Evolutionary conservation across 78 protist genomes (phyloP), one percentile per base, ranked within the genome.

Genomic region (slime mould (Dictyostelium discoideum)): DNA sequence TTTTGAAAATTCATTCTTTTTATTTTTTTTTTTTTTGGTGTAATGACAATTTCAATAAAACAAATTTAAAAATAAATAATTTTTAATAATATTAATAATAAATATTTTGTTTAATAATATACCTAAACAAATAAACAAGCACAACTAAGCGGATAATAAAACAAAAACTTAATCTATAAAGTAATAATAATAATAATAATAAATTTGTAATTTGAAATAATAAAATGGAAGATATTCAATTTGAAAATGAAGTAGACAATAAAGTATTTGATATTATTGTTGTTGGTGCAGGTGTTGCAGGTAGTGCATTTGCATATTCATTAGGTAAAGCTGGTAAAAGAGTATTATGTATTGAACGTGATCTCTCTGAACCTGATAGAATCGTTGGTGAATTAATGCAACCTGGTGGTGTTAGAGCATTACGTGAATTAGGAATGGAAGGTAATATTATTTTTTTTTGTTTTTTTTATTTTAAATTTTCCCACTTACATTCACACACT

Each of bases 331-430:
- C 95, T 11, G 98, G 98, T 42, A 78, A 96, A 26, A 42, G 57
- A 29, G 98, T 97, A 14, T 37, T 85, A 14, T 69, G 92, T 42
- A 16, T 98, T 5, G 98, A 98, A 83, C 85, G 98, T 40, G 96
- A 87, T 42, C 14, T 95, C 32, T 8, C 80, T 10, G 96, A 96
- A 74, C 98, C 98, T 5, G 97, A 98, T 40, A 85, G 98, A 37
- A 96, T 98, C 67, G 97, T 96, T 10, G 98, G 98, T 40, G 98
- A 98, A 84, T 92, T 98, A 37, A 93, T 98, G 92, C 98, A 98
- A 96, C 98, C 98, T 6, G 98, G 98, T 26, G 98, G 98, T 65
- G 85, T 97, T 14, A 39, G 14, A 40, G 60, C 50, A 42, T 94
- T 97, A 14, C 84, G 32, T 8, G 92, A 72, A 67, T 92, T 97